These are phyloP conservation scores for Durotheca rogersii DNA, from an alignment of 495 filamentous ascomycete species.

Conservation along the genomic window DNA sequence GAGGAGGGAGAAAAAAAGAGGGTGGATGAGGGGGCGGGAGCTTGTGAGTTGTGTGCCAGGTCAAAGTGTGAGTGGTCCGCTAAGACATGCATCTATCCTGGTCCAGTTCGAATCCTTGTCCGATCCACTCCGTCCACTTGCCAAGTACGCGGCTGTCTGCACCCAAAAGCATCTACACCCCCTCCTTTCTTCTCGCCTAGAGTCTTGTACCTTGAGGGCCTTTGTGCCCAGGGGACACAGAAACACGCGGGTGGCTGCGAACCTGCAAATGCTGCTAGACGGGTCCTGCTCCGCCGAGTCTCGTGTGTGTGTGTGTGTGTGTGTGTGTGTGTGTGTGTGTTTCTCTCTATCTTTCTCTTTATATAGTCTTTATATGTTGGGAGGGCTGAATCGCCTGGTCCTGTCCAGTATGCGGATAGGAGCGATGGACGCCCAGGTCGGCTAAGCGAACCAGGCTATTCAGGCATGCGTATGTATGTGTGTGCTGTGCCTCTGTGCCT, in stretches of 20 bases:
- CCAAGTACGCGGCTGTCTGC: conserved; percentile 31
- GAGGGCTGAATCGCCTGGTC: too few relatives aligned
- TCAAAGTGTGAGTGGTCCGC: conserved; percentile 22
- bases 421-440: too few relatives aligned
- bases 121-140: conserved; percentile 27
- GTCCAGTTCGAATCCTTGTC: conserved; percentile 25
- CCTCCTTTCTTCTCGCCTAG: neutral
- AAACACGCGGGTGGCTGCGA: conserved; percentile 13
- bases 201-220: conserved; percentile 28
- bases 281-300: neutral
- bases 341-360: too few relatives aligned
- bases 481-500: too few relatives aligned
- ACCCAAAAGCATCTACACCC: conserved; percentile 7
- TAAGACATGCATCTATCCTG: conserved; percentile 17
- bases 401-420: too few relatives aligned
- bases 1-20: neutral
- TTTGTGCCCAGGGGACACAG: conserved; percentile 16
- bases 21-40: conserved; percentile 18
- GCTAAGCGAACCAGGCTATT: too few relatives aligned
- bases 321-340: too few relatives aligned
- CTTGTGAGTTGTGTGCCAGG: conserved; percentile 30
- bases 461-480: too few relatives aligned
- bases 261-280: neutral
- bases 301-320: too few relatives aligned
- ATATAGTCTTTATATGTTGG: too few relatives aligned